Conservation (phyloP, 768 basidiomycete genomes). For the Lyophyllum semitale region DNA sequence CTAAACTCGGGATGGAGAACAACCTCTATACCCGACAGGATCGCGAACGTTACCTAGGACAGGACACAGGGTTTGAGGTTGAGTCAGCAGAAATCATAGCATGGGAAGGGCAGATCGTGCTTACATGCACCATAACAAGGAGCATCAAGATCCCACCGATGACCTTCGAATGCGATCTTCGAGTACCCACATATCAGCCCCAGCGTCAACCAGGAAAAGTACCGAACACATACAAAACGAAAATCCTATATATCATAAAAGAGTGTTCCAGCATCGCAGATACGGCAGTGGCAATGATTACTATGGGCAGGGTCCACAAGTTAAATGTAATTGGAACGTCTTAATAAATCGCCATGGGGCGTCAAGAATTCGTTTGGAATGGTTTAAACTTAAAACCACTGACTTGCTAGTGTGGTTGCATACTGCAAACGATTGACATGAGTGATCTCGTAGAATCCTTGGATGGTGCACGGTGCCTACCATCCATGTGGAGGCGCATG, state of each 20-base stretch:
- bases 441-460: background rate
- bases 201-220: background rate
- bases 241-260: constrained; percentile 15
- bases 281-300: constrained; percentile 2
- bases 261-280: constrained; percentile 12
- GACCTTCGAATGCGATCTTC: constrained; percentile 1
- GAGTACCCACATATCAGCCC: background rate
- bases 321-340: background rate
- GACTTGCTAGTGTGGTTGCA: constrained; percentile 4
- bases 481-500: constrained; percentile 10
- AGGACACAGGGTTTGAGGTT: background rate
- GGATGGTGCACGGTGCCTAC: background rate
- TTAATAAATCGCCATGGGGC: background rate
- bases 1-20: background rate
- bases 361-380: background rate
- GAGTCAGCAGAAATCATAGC: background rate
- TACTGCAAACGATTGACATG: background rate
- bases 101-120: background rate
- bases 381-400: background rate
- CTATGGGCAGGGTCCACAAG: constrained; percentile 9
- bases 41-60: background rate
- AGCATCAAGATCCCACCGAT: background rate
- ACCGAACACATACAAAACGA: background rate
- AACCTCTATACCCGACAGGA: background rate
- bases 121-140: constrained; percentile 1